phyloP scores from a whole-genome alignment of 1,284 basidiomycete species.

The Trichosporon sp. region DNA sequence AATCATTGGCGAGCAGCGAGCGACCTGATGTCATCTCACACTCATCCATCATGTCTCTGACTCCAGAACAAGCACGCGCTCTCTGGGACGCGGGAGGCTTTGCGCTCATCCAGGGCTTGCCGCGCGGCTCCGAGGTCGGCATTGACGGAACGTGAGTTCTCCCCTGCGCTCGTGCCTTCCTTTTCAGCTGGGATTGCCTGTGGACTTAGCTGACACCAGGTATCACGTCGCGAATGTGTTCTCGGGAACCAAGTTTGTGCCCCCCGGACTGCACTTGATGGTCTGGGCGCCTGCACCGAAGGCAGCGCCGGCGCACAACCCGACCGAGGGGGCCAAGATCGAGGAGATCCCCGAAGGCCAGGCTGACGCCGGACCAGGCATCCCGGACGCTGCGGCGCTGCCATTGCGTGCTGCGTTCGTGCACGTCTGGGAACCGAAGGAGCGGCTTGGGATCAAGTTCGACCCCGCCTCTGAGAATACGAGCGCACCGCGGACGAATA shows the following conservation, averaged over 20 bases:
- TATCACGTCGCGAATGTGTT: conserved; percentile 44
- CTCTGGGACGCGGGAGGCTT: conserved; percentile 56
- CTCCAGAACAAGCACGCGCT: conserved; percentile 48
- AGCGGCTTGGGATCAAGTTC: conserved; percentile 44
- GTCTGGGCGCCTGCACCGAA: conserved; percentile 40
- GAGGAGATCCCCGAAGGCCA: conserved; percentile 15
- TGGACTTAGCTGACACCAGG: conserved; percentile 31
- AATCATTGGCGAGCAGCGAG: not conserved
- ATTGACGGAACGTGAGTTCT: conserved; percentile 53
- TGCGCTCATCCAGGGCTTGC: conserved; percentile 48
- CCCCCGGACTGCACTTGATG: conserved; percentile 54
- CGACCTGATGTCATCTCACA: conserved; percentile 1
- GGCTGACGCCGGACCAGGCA: not conserved
- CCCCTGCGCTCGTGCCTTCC: not conserved
- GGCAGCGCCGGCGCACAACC: not conserved
- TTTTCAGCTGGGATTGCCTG: too few species aligned
- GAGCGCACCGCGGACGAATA: conserved; percentile 33
- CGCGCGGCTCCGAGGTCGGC: conserved; percentile 50
- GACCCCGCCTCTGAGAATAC: conserved; percentile 25
- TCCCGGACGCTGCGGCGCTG: conserved; percentile 32
- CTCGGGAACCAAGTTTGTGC: conserved; percentile 54
- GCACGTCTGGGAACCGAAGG: conserved; percentile 34
- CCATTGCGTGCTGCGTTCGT: conserved; percentile 42
- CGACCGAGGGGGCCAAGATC: not conserved
- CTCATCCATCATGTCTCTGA: conserved; percentile 33